Evolutionary conservation across 75 land plant genomes (phyloP).

Genomic region (Selaginella moellendorffii): DNA sequence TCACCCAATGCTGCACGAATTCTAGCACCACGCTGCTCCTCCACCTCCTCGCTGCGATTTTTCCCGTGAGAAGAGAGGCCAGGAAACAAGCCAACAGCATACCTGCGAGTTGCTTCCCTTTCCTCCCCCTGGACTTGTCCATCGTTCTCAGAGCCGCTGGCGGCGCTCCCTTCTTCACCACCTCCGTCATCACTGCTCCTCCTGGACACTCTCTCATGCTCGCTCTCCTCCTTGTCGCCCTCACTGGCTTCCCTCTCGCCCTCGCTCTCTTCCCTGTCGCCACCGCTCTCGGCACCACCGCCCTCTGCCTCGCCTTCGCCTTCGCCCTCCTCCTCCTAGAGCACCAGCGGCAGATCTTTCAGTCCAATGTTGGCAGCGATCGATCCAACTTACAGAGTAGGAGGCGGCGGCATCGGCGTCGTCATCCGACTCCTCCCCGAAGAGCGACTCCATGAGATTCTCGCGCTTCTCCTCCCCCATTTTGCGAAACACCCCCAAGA

Average conservation of each 20-base stretch:
- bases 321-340: conserved; percentile 36
- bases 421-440: conserved; percentile 87
- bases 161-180: conserved; percentile 63
- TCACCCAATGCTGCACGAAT: conserved; percentile 95
- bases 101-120: conserved; percentile 19
- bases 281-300: conserved; percentile 22
- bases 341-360: not conserved
- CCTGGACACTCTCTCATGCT: conserved; percentile 42
- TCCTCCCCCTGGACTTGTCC: conserved; percentile 33
- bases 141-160: conserved; percentile 45
- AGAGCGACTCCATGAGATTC: conserved; percentile 97
- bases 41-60: conserved; percentile 32
- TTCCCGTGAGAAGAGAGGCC: too few relatives aligned
- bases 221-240: conserved; percentile 24
- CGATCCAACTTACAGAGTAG: conserved; percentile 21
- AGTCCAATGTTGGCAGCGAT: not conserved
- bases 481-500: too few relatives aligned
- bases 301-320: conserved; percentile 27
- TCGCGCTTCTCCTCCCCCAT: conserved; percentile 79
- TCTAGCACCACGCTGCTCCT: conserved; percentile 21
- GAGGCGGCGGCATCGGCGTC: conserved; percentile 34
- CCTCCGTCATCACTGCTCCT: conserved; percentile 44
- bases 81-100: too few relatives aligned
- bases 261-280: conserved; percentile 16
- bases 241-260: conserved; percentile 23